Evolutionary conservation across 2,329 filamentous ascomycete species (phyloP).

Genomic region (Neoarthrinium moseri): DNA sequence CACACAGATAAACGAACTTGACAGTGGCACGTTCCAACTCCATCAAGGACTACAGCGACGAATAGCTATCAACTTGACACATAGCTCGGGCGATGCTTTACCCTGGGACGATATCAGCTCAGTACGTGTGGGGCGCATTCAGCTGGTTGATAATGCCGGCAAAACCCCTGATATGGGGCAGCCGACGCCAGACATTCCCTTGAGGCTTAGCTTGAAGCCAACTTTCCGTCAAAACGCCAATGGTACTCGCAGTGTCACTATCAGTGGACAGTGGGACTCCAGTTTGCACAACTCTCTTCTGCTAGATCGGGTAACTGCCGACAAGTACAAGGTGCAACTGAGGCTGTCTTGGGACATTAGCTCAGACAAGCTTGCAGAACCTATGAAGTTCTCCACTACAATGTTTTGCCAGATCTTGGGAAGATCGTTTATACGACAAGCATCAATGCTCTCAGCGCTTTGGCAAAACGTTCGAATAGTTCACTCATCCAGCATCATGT

Average conservation of each 20-base stretch:
- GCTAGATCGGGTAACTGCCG: slow-evolving; percentile 89
- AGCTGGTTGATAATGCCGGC: slow-evolving; percentile 79
- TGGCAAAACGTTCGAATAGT: slow-evolving; percentile 85
- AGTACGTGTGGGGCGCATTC: slow-evolving; percentile 77
- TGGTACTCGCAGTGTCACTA: slow-evolving; percentile 81
- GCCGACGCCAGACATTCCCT: slow-evolving; percentile 68
- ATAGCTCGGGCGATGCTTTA: slow-evolving; percentile 83
- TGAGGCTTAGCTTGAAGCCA: slow-evolving; percentile 77
- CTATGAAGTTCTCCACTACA: slow-evolving; percentile 83
- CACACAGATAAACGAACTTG: slow-evolving; percentile 77
- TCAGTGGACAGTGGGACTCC: slow-evolving; percentile 96
- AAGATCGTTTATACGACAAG: slow-evolving; percentile 79
- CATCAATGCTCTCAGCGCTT: slow-evolving; percentile 81
- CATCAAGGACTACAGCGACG: slow-evolving; percentile 92
- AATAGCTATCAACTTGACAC: slow-evolving; percentile 83
- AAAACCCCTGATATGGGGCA: slow-evolving; percentile 79
- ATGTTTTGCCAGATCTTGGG: slow-evolving; percentile 81
- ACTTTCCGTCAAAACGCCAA: slow-evolving; percentile 83
- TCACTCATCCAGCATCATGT: slow-evolving; percentile 82
- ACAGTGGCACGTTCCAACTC: slow-evolving; percentile 88
- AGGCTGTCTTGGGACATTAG: slow-evolving; percentile 82
- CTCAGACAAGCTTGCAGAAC: slow-evolving; percentile 80
- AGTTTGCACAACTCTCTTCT: slow-evolving; percentile 89
- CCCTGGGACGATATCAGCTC: slow-evolving; percentile 83
- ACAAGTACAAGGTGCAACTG: slow-evolving; percentile 89